A percentile compares a stretch with the other conserved stretches of the same genome.
phyloP scores from a whole-genome alignment of 495 filamentous ascomycete species.

The Neurospora discreta region DNA sequence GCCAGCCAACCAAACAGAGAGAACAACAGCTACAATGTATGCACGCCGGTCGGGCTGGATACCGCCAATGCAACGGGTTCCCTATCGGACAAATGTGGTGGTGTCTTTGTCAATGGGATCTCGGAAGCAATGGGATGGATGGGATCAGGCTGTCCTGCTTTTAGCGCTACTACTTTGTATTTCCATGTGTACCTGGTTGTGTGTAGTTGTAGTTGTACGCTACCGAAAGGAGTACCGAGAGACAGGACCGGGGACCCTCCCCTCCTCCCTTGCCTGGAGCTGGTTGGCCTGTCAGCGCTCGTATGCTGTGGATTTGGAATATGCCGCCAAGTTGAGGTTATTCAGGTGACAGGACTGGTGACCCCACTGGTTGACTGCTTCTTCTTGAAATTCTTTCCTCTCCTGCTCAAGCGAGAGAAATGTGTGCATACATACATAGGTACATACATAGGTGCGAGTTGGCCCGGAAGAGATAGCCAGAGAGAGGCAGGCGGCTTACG shows the following conservation, averaged over 20 bases:
- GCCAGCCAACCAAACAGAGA: constrained; percentile 5
- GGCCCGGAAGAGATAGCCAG: neutral
- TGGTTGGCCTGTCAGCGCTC: neutral
- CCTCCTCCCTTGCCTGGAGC: neutral
- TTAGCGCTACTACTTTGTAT: too few relatives aligned
- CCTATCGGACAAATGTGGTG: constrained; percentile 11
- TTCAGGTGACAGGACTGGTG: neutral
- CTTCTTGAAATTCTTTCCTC: neutral
- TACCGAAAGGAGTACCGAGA: neutral
- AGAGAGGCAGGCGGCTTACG: neutral
- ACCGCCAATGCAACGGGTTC: constrained; percentile 14
- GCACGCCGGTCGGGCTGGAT: constrained; percentile 7
- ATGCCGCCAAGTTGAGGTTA: neutral
- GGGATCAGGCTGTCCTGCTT: neutral
- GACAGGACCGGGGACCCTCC: neutral
- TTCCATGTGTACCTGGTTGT: too few relatives aligned
- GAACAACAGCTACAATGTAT: constrained; percentile 11
- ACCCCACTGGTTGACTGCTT: neutral
- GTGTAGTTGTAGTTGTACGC: neutral
- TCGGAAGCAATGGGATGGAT: constrained; percentile 3
- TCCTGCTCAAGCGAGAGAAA: too few relatives aligned
- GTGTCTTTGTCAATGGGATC: constrained; percentile 4
- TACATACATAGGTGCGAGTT: too few relatives aligned
- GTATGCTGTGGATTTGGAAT: neutral
- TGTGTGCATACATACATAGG: too few relatives aligned